These are phyloP conservation scores for Prunus campanulata DNA, from an alignment of 306 rosid species.

Conservation along the genomic window DNA sequence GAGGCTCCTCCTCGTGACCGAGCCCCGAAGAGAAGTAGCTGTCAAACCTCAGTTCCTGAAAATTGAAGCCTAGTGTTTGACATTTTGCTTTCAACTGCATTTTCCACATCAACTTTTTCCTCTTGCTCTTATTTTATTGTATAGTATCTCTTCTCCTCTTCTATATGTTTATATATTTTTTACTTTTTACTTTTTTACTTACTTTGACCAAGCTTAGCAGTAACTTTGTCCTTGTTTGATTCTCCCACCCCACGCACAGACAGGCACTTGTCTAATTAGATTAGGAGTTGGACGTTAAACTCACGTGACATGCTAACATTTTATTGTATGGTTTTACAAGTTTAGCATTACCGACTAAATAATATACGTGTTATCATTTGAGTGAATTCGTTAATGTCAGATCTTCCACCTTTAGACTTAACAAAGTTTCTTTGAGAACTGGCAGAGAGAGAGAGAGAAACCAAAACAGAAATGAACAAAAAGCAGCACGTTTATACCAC, in stretches of 20 bases:
- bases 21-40: slow-evolving; percentile 33
- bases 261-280: background rate
- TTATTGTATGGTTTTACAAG: background rate
- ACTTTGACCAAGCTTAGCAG: background rate
- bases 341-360: background rate
- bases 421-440: background rate
- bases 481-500: slow-evolving; percentile 25
- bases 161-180: background rate
- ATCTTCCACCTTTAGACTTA: background rate
- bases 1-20: background rate
- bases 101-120: slow-evolving; percentile 48
- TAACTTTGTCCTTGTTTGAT: slow-evolving; percentile 20
- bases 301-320: background rate
- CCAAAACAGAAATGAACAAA: slow-evolving; percentile 9
- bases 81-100: slow-evolving; percentile 83
- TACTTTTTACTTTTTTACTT: background rate
- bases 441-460: background rate
- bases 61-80: slow-evolving; percentile 69
- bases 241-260: background rate
- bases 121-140: slow-evolving; percentile 13
- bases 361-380: no score
- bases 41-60: slow-evolving; percentile 54
- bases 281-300: background rate
- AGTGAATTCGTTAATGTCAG: no score
- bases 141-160: slow-evolving; percentile 20